Conservation (phyloP, 805 yeast genomes). For the Pichia nanzhaoensis region DNA sequence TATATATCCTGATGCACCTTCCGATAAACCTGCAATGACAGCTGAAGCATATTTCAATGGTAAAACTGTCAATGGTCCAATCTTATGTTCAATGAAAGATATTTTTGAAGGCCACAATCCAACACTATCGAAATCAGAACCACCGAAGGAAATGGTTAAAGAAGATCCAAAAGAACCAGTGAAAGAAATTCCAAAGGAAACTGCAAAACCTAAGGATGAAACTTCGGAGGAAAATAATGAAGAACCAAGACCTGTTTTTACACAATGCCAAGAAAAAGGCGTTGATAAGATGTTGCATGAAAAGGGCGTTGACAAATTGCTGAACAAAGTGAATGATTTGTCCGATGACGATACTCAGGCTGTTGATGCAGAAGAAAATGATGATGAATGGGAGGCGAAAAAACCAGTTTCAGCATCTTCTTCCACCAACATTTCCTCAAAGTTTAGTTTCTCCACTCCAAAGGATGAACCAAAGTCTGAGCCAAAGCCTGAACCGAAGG, state of each 20-base stretch:
- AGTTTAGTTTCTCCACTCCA: no score
- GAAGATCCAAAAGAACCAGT: not conserved
- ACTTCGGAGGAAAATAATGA: conserved; percentile 9
- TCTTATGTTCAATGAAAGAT: conserved; percentile 67
- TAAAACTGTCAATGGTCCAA: conserved; percentile 74
- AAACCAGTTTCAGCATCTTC: conserved; percentile 1
- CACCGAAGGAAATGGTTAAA: conserved; percentile 7
- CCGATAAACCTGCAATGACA: conserved; percentile 67
- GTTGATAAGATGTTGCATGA: conserved; percentile 44
- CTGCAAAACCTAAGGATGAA: not conserved
- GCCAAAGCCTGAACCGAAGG: no score
- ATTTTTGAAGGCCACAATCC: conserved; percentile 74
- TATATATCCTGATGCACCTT: conserved; percentile 87
- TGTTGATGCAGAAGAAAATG: conserved; percentile 20
- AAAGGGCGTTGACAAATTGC: conserved; percentile 39
- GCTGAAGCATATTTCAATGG: conserved; percentile 80
- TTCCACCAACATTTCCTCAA: no score
- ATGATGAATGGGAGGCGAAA: conserved; percentile 27
- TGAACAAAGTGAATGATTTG: conserved; percentile 37
- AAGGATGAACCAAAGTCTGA: no score
- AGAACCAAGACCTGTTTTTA: conserved; percentile 16
- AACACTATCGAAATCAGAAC: conserved; percentile 36
- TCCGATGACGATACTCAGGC: conserved; percentile 36
- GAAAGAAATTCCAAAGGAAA: not conserved
- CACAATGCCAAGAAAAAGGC: conserved; percentile 31